These are phyloP conservation scores for Penicillium expansum DNA, from an alignment of 2,329 filamentous ascomycete species.

Conservation along the genomic window DNA sequence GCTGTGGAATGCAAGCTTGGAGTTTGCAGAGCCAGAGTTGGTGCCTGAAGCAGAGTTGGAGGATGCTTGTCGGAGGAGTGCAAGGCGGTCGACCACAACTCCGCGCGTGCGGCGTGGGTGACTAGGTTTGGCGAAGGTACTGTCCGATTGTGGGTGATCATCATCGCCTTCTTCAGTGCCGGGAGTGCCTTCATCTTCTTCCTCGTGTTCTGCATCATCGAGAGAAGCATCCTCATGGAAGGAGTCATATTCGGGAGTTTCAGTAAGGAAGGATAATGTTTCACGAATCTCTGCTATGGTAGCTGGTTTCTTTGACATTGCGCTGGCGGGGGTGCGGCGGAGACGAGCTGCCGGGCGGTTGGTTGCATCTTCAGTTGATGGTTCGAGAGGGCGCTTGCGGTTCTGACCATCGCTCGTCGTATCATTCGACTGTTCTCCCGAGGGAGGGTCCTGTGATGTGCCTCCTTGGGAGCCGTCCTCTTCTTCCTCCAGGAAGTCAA, in stretches of 20 bases:
- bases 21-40: conserved; percentile 22
- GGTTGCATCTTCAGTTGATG: conserved; percentile 42
- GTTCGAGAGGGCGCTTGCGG: conserved; percentile 42
- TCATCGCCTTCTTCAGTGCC: conserved; percentile 23
- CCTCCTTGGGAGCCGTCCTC: conserved; percentile 43
- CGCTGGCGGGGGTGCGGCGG: conserved; percentile 58
- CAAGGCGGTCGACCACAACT: conserved; percentile 46
- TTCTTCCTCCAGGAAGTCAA: conserved; percentile 64
- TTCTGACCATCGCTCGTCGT: conserved; percentile 30
- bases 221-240: conserved; percentile 52
- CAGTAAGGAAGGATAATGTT: conserved; percentile 78
- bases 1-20: conserved; percentile 36
- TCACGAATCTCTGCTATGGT: conserved; percentile 78
- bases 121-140: conserved; percentile 28
- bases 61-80: conserved; percentile 46
- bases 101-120: conserved; percentile 41
- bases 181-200: conserved; percentile 20
- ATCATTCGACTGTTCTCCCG: conserved; percentile 22
- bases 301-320: conserved; percentile 62
- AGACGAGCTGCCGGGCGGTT: conserved; percentile 59
- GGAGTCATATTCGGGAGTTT: conserved; percentile 59
- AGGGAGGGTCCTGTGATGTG: conserved; percentile 25
- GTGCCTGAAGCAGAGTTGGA: conserved; percentile 39
- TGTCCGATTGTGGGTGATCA: conserved; percentile 22
- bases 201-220: conserved; percentile 39